Evolutionary conservation across 2,329 filamentous ascomycete species (phyloP), one percentile per base, ranked within the genome.

Genomic region (Xylariales sp.): DNA sequence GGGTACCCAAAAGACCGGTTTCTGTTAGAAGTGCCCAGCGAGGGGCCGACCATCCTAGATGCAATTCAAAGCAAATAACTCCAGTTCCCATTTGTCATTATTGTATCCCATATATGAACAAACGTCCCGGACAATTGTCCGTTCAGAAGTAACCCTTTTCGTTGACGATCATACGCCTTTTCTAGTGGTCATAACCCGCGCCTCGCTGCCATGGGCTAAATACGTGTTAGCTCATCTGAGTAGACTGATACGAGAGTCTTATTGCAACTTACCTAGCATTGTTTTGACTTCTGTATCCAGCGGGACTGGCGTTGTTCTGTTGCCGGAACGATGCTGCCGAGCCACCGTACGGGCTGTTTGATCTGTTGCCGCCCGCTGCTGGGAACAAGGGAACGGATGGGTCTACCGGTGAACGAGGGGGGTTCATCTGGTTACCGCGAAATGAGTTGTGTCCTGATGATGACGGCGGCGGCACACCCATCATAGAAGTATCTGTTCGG

Each of bases 131-230:
- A 49, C 28, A 34, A 27, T 45, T 35, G 29, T 40, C 43, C 48
- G 52, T 40, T 47, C 56, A 40, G 37, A 54, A 55, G 42, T 55
- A 58, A 25, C 49, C 43, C 45, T 49, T 50, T 34, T 43, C 49
- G 20, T 48, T 45, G 32, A 46, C 48, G 33, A 49, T 46, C 22
- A 50, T 31, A 42, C 46, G 41, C 51, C 40, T 41, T 34, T 33
- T 47, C 49, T 66, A 70, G 56, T 69, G 63, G 34, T 77, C 73
- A 55, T 77, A 77, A 47, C 73, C 73, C 41, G 73, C 73, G 51
- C 73, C 73, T 51, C 73, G 70, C 61, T 77, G 73, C 73, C 73
- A 77, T 47, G 72, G 71, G 59, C 71, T 76, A 49, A 34, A 58
- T 55, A 45, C 51, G 19, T 8, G 31, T 38, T 20, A 31, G 41